Conservation (phyloP, 345 rosid species). For the Hirschfeldia incana region DNA sequence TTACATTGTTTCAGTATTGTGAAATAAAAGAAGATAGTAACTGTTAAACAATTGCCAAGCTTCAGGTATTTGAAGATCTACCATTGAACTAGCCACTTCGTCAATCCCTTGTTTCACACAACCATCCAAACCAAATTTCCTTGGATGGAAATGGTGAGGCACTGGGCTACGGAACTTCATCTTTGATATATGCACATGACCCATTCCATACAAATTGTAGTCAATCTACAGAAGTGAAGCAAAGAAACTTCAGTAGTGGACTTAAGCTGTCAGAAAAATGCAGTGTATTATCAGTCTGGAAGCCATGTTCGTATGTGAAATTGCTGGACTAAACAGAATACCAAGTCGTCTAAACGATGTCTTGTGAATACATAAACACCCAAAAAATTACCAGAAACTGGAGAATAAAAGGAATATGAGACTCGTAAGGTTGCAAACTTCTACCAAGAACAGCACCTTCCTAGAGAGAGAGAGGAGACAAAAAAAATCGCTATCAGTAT, state of each 20-base stretch:
- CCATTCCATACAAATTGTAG: slow-evolving; percentile 94
- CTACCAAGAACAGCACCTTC: slow-evolving; percentile 72
- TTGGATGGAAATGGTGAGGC: slow-evolving; percentile 52
- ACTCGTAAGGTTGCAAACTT: slow-evolving; percentile 88
- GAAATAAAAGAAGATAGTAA: background rate
- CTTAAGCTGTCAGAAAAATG: background rate
- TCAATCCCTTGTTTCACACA: slow-evolving; percentile 40
- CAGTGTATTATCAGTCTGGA: background rate
- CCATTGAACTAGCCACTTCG: slow-evolving; percentile 33
- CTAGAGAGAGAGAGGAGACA: slow-evolving; percentile 44
- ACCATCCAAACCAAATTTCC: slow-evolving; percentile 39
- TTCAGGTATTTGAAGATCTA: slow-evolving; percentile 50
- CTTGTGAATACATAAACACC: background rate
- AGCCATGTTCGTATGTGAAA: background rate
- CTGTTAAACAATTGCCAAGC: background rate
- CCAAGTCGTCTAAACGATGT: background rate
- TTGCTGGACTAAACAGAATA: slow-evolving; percentile 8
- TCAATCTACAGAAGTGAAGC: slow-evolving; percentile 59
- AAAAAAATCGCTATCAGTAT: slow-evolving; percentile 1
- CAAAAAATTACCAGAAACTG: slow-evolving; percentile 73
- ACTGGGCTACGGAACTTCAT: slow-evolving; percentile 85
- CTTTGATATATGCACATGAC: slow-evolving; percentile 75
- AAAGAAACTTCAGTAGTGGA: slow-evolving; percentile 28
- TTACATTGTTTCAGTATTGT: slow-evolving; percentile 29
- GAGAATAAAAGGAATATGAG: slow-evolving; percentile 88